Percentiles rank a stretch among this genome's conserved stretches.
Conservation (phyloP, 805 yeast species). For the Ogataea zsoltii region DNA sequence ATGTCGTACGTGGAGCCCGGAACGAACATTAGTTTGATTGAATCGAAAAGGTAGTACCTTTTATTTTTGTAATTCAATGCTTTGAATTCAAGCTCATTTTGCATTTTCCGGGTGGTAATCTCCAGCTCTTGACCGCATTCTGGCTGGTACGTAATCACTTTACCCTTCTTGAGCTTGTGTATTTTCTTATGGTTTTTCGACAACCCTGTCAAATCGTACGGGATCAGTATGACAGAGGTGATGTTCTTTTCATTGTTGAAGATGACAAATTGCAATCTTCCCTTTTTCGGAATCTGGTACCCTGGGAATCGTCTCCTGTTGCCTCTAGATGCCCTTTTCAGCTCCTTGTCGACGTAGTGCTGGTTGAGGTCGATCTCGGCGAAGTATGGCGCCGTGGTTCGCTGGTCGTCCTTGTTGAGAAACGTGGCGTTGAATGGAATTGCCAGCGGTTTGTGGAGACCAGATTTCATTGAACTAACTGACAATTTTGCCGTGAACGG, state of each 20-base stretch:
- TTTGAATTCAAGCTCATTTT: constrained; percentile 30
- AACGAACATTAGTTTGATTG: constrained; percentile 32
- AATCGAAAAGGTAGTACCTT: constrained; percentile 30
- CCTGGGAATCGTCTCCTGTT: constrained; percentile 33
- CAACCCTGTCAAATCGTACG: constrained; percentile 28
- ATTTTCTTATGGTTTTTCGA: constrained; percentile 29
- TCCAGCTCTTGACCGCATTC: constrained; percentile 12
- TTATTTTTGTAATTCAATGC: constrained; percentile 29
- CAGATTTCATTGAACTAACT: constrained; percentile 13
- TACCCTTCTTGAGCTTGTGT: constrained; percentile 26
- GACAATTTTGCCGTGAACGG: constrained; percentile 33
- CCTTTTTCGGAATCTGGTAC: constrained; percentile 25
- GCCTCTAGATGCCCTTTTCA: constrained; percentile 4
- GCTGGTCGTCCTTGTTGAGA: constrained; percentile 9
- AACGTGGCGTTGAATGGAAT: constrained; percentile 30
- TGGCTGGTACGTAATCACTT: constrained; percentile 21
- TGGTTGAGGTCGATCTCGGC: constrained; percentile 32
- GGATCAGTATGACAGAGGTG: constrained; percentile 26
- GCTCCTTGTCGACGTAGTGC: constrained; percentile 25
- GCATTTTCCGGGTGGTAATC: constrained; percentile 19
- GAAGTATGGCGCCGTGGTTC: constrained; percentile 29
- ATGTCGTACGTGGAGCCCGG: constrained; percentile 22
- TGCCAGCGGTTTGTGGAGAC: constrained; percentile 12
- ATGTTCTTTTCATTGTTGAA: constrained; percentile 33
- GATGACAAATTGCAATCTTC: constrained; percentile 32